Percentiles rank a stretch among this genome's conserved stretches.
phyloP scores from a whole-genome alignment of 495 filamentous ascomycete genomes.

The Penicillium paradoxum region DNA sequence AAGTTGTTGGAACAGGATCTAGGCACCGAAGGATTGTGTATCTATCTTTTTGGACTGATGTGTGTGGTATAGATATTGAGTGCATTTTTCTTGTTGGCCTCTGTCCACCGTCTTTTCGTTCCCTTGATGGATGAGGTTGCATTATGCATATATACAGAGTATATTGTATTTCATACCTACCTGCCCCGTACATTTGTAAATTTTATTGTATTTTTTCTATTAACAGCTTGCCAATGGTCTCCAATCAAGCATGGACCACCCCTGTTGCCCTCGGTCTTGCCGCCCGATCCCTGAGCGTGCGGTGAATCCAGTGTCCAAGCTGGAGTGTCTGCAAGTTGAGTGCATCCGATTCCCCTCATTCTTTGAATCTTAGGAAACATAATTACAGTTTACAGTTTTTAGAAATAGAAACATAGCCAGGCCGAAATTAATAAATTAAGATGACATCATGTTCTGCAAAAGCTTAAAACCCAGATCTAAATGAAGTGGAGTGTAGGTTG shows the following conservation, averaged over 20 bases:
- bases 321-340: neutral
- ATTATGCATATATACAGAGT: neutral
- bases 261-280: neutral
- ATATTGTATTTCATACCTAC: neutral
- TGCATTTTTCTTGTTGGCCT: neutral
- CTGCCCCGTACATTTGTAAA: too few species aligned
- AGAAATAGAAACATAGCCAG: too few species aligned
- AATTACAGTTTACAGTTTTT: neutral
- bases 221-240: neutral
- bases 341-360: neutral
- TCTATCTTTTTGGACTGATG: neutral
- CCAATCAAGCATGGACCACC: neutral
- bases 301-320: constrained; percentile 5
- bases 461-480: neutral
- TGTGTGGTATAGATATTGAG: neutral
- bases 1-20: neutral
- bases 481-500: neutral
- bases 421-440: neutral
- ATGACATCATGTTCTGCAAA: neutral
- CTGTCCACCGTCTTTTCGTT: neutral
- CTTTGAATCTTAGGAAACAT: neutral
- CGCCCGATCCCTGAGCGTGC: constrained; percentile 6
- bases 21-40: neutral
- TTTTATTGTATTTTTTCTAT: neutral
- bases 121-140: neutral